Conservation (phyloP, 129 eudicot species). For the Chrysanthemum seticuspe region DNA sequence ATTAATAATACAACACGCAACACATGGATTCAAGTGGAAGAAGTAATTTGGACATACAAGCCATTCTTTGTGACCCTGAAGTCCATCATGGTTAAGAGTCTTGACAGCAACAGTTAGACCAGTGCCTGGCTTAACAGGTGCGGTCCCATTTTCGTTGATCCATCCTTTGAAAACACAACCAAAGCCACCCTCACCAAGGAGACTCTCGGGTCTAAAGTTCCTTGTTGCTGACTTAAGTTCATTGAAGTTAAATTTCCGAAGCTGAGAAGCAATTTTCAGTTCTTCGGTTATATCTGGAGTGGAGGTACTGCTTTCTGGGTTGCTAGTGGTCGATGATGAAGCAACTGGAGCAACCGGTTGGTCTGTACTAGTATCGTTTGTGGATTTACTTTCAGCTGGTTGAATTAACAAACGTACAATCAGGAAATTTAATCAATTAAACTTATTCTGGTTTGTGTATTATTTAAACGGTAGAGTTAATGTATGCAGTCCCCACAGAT, state of each 20-base stretch:
- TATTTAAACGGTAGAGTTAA: no score
- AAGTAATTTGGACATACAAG: slow-evolving; percentile 37
- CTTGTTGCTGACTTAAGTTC: slow-evolving; percentile 88
- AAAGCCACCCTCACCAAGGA: slow-evolving; percentile 96
- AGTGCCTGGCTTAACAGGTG: slow-evolving; percentile 79
- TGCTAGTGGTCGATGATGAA: slow-evolving; percentile 80
- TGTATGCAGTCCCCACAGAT: no score
- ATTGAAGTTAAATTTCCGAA: slow-evolving; percentile 66
- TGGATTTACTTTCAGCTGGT: slow-evolving; percentile 68
- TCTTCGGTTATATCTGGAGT: slow-evolving; percentile 70
- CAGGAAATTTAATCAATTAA: not conserved
- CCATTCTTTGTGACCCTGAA: slow-evolving; percentile 99
- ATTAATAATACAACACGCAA: not conserved
- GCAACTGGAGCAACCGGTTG: slow-evolving; percentile 74
- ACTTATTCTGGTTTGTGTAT: no score
- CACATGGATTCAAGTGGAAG: slow-evolving; percentile 2
- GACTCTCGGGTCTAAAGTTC: slow-evolving; percentile 87
- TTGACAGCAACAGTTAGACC: slow-evolving; percentile 95
- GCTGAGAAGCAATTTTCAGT: slow-evolving; percentile 80
- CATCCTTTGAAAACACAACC: slow-evolving; percentile 98
- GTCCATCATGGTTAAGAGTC: slow-evolving; percentile 91
- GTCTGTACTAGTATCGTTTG: slow-evolving; percentile 57
- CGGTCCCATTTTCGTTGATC: slow-evolving; percentile 70
- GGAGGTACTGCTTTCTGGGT: slow-evolving; percentile 60
- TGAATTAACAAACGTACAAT: slow-evolving; percentile 20